These are phyloP conservation scores for Boletus subluridellus DNA, from an alignment of 1,284 basidiomycete genomes.

Conservation along the genomic window DNA sequence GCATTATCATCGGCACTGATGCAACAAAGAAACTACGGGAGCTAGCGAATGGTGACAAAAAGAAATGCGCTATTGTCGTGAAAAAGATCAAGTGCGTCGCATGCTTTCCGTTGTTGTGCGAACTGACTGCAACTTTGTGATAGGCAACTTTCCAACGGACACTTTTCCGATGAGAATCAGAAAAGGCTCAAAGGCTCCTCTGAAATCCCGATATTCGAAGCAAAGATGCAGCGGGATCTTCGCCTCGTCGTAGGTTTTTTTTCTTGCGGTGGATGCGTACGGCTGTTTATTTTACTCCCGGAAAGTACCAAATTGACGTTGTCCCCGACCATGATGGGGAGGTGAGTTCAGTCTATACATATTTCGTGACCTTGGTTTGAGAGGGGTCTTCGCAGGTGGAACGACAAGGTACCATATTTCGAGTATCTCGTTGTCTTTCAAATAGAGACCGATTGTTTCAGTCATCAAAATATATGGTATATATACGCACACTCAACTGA, in stretches of 20 bases:
- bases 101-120: background rate
- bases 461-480: slow-evolving; percentile 62
- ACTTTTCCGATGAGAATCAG: slow-evolving; percentile 67
- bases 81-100: slow-evolving; percentile 56
- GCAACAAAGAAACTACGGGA: slow-evolving; percentile 44
- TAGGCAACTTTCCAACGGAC: slow-evolving; percentile 63
- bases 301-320: slow-evolving; percentile 64
- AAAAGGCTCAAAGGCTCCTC: slow-evolving; percentile 51
- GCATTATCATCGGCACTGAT: slow-evolving; percentile 45
- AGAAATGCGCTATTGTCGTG: slow-evolving; percentile 45
- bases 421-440: background rate
- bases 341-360: slow-evolving; percentile 34
- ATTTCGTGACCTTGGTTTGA: background rate
- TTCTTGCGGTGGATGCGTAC: background rate
- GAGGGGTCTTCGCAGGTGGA: slow-evolving; percentile 40
- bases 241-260: slow-evolving; percentile 51
- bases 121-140: background rate
- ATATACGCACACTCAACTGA: slow-evolving; percentile 58
- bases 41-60: slow-evolving; percentile 39
- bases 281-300: background rate
- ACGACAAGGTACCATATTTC: slow-evolving; percentile 45
- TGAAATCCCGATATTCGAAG: slow-evolving; percentile 61
- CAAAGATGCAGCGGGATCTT: slow-evolving; percentile 60
- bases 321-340: slow-evolving; percentile 38
- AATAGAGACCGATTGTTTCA: slow-evolving; percentile 20